phyloP scores from a whole-genome alignment of 345 rosid species.

The Salix dunnii region DNA sequence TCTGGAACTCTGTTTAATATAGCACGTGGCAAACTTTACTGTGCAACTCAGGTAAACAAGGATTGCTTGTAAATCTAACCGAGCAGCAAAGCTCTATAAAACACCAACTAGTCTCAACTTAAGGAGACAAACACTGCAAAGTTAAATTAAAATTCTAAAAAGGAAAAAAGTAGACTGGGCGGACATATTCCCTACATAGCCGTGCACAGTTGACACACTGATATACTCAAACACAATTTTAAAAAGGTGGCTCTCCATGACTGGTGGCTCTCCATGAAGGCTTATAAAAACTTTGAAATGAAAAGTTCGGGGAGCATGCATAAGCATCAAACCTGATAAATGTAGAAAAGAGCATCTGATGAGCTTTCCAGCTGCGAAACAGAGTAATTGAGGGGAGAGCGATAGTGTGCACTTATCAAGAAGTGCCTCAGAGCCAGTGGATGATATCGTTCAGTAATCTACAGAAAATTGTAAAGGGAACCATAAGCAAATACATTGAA shows the following conservation, averaged over 20 bases:
- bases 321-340: constrained; percentile 65
- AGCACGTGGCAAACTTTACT: neutral
- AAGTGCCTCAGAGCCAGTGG: constrained; percentile 81
- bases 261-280: neutral
- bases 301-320: neutral
- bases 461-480: constrained; percentile 10
- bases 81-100: neutral
- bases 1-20: neutral
- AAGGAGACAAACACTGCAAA: neutral
- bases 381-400: constrained; percentile 74
- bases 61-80: neutral
- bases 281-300: neutral
- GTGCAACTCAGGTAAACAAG: neutral
- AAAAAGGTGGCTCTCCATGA: neutral
- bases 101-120: neutral
- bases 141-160: neutral
- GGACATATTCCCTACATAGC: neutral
- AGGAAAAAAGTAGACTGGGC: neutral
- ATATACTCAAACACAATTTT: neutral
- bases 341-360: constrained; percentile 65
- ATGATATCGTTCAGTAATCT: constrained; percentile 71
- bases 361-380: constrained; percentile 64
- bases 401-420: constrained; percentile 76
- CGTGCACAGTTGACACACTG: neutral
- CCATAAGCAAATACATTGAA: neutral